Evolutionary conservation across 768 basidiomycete species (phyloP).

Genomic region (Chiua virens): DNA sequence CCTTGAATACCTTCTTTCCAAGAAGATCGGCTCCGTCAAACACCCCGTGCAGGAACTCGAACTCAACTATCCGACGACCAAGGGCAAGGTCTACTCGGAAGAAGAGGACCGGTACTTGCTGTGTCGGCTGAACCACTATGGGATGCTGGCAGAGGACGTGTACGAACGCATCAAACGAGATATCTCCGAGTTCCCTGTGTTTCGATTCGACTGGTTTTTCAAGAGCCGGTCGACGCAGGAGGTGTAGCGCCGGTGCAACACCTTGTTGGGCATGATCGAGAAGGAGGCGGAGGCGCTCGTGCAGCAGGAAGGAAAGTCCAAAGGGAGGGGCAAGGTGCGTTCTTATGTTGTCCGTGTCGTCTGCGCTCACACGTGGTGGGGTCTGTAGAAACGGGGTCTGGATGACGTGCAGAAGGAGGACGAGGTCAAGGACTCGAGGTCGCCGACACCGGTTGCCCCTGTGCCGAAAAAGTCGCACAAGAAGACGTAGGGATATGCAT

Average conservation of each 20-base stretch:
- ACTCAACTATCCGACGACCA: constrained; percentile 92
- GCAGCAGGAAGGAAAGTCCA: constrained; percentile 66
- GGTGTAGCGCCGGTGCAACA: constrained; percentile 83
- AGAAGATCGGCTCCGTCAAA: constrained; percentile 79
- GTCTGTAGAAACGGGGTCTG: constrained; percentile 69
- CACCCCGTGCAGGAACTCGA: constrained; percentile 98
- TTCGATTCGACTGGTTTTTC: constrained; percentile 98
- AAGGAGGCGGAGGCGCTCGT: constrained; percentile 77
- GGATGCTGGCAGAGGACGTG: constrained; percentile 84
- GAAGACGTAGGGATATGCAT: constrained; percentile 44
- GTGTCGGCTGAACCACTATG: constrained; percentile 86
- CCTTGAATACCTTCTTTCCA: constrained; percentile 71
- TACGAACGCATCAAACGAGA: constrained; percentile 96
- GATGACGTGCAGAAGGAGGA: constrained; percentile 61
- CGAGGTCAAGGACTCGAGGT: constrained; percentile 52
- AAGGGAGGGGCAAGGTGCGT: constrained; percentile 69
- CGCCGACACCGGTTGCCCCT: constrained; percentile 57
- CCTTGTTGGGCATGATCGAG: constrained; percentile 85
- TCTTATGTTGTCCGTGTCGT: not conserved
- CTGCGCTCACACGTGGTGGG: not conserved
- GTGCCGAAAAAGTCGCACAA: constrained; percentile 60
- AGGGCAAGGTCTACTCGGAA: constrained; percentile 95
- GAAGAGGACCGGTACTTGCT: constrained; percentile 97
- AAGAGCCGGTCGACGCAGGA: constrained; percentile 91
- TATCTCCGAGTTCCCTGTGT: constrained; percentile 94